Evolutionary conservation across 2,329 filamentous ascomycete species (phyloP).

Genomic region (Pseudogymnoascus sp.): DNA sequence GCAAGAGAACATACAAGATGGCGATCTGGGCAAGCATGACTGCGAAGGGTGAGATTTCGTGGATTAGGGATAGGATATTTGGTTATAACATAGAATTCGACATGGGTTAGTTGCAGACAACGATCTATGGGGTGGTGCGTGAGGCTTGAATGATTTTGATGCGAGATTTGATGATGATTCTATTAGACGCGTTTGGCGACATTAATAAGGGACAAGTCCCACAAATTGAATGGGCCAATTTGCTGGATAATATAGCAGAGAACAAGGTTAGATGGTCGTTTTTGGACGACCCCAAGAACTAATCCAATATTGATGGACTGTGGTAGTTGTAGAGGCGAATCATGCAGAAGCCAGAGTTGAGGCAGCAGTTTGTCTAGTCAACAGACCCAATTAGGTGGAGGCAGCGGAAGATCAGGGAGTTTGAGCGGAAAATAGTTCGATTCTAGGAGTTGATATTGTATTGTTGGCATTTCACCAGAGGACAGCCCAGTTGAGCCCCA

Average conservation of each 20-base stretch:
- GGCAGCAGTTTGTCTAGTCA: neutral
- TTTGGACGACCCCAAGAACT: neutral
- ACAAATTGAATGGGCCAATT: neutral
- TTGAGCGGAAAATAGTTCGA: neutral
- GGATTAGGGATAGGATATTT: neutral
- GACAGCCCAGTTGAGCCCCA: neutral
- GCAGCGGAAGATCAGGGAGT: neutral
- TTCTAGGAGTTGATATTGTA: neutral
- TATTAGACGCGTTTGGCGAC: neutral
- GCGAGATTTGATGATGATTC: neutral
- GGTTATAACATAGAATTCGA: neutral
- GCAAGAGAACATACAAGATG: neutral
- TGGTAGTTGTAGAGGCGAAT: neutral
- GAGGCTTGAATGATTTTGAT: neutral
- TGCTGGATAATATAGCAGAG: neutral
- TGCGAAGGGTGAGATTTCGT: neutral
- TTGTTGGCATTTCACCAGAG: neutral
- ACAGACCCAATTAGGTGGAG: neutral
- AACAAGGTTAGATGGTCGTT: neutral
- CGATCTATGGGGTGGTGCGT: neutral
- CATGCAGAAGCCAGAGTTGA: neutral
- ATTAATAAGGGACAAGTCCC: neutral
- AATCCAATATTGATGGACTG: neutral
- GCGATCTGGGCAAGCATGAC: conserved; percentile 28
- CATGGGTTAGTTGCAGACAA: neutral